A percentile compares a stretch with the other conserved stretches of the same genome.
These are phyloP conservation scores for Trifolium subterraneum DNA, from an alignment of 306 rosid species.

Conservation along the genomic window DNA sequence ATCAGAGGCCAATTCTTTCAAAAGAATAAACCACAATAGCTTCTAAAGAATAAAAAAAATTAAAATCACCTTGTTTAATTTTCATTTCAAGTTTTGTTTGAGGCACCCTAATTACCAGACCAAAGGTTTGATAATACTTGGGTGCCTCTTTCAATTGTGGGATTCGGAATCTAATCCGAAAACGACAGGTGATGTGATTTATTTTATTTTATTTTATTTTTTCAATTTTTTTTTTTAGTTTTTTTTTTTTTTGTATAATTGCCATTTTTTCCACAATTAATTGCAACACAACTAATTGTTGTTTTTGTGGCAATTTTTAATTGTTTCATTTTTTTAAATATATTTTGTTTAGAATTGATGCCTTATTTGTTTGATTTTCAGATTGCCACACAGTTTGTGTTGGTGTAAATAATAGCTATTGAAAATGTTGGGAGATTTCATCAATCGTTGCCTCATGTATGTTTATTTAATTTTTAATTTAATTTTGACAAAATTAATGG, in stretches of 20 bases:
- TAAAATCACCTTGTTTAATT: constrained; percentile 18
- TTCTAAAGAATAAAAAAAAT: constrained; percentile 45
- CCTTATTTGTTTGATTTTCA: constrained; percentile 44
- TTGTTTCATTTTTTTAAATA: not conserved
- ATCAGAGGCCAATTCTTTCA: constrained; percentile 48
- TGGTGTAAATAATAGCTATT: constrained; percentile 18
- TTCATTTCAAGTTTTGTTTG: constrained; percentile 33
- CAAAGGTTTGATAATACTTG: constrained; percentile 18
- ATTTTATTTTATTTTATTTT: not conserved
- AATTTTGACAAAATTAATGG: not conserved
- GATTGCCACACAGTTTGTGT: constrained; percentile 37
- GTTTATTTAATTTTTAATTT: constrained; percentile 42
- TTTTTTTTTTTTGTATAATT: not conserved
- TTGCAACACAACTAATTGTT: not conserved
- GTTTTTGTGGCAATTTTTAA: not conserved
- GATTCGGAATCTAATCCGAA: constrained; percentile 3
- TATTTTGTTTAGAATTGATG: constrained; percentile 1
- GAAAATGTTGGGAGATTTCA: constrained; percentile 82
- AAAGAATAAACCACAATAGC: constrained; percentile 44
- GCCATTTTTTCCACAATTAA: not conserved
- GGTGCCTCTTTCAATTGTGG: constrained; percentile 46
- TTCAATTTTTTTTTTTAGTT: not conserved
- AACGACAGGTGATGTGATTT: constrained; percentile 34
- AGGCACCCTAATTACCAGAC: constrained; percentile 44
- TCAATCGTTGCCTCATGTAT: constrained; percentile 77